Percentiles rank a stretch among this genome's conserved stretches.
These are phyloP conservation scores for Boletus semigastroideus DNA, from an alignment of 1,284 basidiomycete species.

Conservation along the genomic window DNA sequence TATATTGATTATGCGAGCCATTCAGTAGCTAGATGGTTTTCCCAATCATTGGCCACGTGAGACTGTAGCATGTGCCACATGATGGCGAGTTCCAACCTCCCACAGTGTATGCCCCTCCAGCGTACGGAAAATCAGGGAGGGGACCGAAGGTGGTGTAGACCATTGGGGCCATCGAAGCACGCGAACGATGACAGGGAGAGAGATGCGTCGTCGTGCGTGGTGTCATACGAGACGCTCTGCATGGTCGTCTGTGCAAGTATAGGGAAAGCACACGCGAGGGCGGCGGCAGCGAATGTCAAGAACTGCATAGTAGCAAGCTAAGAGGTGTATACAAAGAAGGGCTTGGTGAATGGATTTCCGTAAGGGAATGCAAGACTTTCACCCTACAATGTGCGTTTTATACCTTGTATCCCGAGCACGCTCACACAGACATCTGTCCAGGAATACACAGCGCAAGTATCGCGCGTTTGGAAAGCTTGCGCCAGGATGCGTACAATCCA, in stretches of 20 bases:
- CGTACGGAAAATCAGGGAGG: conserved; percentile 47
- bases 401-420: too few relatives aligned
- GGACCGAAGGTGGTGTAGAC: conserved; percentile 44
- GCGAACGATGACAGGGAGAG: conserved; percentile 39
- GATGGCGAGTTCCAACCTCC: conserved; percentile 27
- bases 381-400: too few relatives aligned
- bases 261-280: conserved; percentile 19
- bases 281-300: conserved; percentile 8
- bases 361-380: background rate
- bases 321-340: background rate
- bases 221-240: conserved; percentile 32
- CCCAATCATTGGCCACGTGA: conserved; percentile 19
- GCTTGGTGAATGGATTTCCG: background rate
- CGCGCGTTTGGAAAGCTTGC: too few relatives aligned
- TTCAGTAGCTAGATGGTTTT: conserved; percentile 23
- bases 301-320: conserved; percentile 21
- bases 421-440: too few relatives aligned
- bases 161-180: conserved; percentile 38
- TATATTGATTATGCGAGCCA: too few relatives aligned
- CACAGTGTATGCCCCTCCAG: background rate
- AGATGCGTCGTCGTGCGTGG: conserved; percentile 39
- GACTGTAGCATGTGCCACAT: conserved; percentile 36
- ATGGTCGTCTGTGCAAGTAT: conserved; percentile 6
- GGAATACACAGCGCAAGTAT: too few relatives aligned
- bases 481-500: too few relatives aligned